Conservation (phyloP, 2,329 filamentous ascomycete genomes). For the Apiospora saccharicola region DNA sequence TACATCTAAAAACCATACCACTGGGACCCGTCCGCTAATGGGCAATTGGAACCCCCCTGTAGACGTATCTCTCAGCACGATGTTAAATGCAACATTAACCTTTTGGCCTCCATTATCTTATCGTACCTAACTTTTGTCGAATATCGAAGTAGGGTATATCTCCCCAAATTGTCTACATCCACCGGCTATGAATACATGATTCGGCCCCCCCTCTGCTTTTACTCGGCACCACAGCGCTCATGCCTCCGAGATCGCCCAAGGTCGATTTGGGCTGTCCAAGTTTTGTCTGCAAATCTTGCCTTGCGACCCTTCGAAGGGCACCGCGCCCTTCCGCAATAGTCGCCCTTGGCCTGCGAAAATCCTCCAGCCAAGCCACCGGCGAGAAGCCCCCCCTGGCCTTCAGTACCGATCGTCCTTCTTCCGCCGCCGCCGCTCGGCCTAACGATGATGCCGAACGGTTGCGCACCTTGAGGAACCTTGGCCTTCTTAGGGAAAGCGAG, state of each 20-base stretch:
- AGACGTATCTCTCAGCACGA: no score
- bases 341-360: conserved; percentile 9
- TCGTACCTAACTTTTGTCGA: no score
- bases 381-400: not conserved
- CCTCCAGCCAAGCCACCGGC: conserved; percentile 3
- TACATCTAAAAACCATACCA: not conserved
- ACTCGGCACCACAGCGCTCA: conserved; percentile 27
- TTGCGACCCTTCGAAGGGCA: conserved; percentile 35
- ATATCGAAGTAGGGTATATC: no score
- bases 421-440: not conserved
- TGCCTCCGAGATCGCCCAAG: conserved; percentile 37
- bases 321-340: not conserved
- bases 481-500: conserved; percentile 35
- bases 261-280: conserved; percentile 37
- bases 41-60: not conserved
- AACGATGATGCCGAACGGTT: conserved; percentile 37
- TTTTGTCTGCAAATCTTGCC: conserved; percentile 43
- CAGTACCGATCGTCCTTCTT: not conserved
- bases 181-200: not conserved
- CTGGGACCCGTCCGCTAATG: not conserved
- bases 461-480: conserved; percentile 38
- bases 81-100: not conserved
- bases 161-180: not conserved
- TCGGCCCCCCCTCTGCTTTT: not conserved
- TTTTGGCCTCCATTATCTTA: not conserved